A percentile compares a stretch with the other conserved stretches of the same genome.
phyloP scores from a whole-genome alignment of 306 rosid species.

The Cyclanthera cordifolia region DNA sequence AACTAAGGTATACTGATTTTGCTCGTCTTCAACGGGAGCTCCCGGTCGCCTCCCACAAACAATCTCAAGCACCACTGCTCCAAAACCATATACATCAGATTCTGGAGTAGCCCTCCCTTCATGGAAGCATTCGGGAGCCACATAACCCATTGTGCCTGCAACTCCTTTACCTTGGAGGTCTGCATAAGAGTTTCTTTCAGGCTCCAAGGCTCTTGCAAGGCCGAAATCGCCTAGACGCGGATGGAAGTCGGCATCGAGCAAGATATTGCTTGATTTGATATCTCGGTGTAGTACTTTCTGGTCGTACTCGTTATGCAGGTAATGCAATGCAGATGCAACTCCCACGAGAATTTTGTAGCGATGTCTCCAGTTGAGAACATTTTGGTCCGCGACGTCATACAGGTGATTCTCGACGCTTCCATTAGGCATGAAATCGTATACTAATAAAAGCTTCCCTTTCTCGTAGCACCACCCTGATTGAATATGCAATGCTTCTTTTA shows the following conservation, averaged over 20 bases:
- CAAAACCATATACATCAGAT: constrained; percentile 40
- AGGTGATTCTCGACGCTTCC: constrained; percentile 37
- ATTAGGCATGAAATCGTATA: constrained; percentile 41
- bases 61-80: constrained; percentile 43
- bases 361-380: constrained; percentile 24
- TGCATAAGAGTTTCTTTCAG: constrained; percentile 38
- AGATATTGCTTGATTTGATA: constrained; percentile 37
- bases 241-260: constrained; percentile 31
- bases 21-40: constrained; percentile 3
- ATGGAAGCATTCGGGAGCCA: constrained; percentile 50
- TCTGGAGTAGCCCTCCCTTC: constrained; percentile 40
- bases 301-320: constrained; percentile 34
- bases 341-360: constrained; percentile 30
- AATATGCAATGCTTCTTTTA: not conserved
- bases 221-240: constrained; percentile 45
- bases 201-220: constrained; percentile 43
- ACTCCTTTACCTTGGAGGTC: constrained; percentile 30
- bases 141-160: constrained; percentile 43
- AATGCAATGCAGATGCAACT: constrained; percentile 38
- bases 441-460: constrained; percentile 33
- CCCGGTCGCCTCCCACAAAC: constrained; percentile 32
- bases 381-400: constrained; percentile 11
- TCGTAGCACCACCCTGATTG: constrained; percentile 43
- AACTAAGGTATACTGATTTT: constrained; percentile 19
- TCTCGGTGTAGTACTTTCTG: constrained; percentile 39